Conservation (phyloP, 371 early-diverging fungal genomes). For the Actinomucor elegans region DNA sequence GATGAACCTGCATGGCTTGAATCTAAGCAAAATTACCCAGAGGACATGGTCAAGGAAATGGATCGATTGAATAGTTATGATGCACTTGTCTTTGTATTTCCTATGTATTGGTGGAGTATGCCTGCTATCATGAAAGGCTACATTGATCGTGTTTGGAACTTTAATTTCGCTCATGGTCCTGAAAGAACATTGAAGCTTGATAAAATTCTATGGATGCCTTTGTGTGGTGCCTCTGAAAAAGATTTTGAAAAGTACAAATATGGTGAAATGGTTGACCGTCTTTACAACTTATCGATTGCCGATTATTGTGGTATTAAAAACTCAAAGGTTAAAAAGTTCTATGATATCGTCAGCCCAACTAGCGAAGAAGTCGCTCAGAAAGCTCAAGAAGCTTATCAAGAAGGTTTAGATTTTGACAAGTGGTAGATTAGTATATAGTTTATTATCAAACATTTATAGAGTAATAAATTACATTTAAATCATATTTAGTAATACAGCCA, state of each 20-base stretch:
- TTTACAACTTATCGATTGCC: background rate
- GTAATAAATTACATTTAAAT: too few species aligned
- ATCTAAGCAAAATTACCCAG: background rate
- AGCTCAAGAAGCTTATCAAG: background rate
- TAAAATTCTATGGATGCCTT: background rate
- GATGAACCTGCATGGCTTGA: background rate
- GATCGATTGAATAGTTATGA: background rate
- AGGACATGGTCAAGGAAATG: background rate
- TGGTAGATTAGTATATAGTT: too few species aligned
- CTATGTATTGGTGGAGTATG: conserved; percentile 3
- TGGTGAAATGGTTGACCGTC: background rate
- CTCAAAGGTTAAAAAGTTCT: background rate
- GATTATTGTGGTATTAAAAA: background rate
- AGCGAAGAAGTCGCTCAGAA: background rate
- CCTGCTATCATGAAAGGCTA: conserved; percentile 9
- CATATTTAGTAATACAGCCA: too few species aligned
- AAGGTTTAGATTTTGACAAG: conserved; percentile 1
- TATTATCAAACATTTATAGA: too few species aligned
- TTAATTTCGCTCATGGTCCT: background rate
- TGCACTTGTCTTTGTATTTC: background rate
- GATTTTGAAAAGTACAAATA: background rate
- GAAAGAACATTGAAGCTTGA: background rate
- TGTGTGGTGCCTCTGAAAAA: background rate
- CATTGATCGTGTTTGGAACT: background rate
- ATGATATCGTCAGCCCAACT: background rate